phyloP scores from a whole-genome alignment of 148 eudicot genomes.

The Dianthus caryophyllus region DNA sequence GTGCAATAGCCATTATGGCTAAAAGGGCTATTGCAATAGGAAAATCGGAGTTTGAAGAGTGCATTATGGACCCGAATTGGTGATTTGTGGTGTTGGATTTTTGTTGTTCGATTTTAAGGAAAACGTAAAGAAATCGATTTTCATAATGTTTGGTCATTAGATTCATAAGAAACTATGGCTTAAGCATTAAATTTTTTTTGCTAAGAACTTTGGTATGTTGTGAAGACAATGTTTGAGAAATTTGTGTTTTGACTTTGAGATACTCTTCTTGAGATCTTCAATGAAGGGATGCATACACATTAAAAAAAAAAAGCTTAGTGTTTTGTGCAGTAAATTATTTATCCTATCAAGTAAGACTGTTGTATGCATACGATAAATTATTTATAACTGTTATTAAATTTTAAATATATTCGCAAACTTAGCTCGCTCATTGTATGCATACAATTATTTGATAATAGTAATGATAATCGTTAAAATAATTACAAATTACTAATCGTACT shows the following conservation, averaged over 20 bases:
- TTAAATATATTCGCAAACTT: too few species aligned
- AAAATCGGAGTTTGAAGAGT: constrained; percentile 40
- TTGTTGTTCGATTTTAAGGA: constrained; percentile 14
- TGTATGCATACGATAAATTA: too few species aligned
- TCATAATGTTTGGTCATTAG: constrained; percentile 17
- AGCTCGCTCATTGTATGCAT: too few species aligned
- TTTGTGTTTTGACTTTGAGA: constrained; percentile 17
- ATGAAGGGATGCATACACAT: constrained; percentile 5
- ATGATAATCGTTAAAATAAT: too few species aligned
- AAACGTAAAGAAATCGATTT: not conserved
- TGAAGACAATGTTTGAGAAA: constrained; percentile 11
- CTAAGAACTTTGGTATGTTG: not conserved
- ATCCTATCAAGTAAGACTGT: too few species aligned
- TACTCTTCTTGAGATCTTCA: constrained; percentile 25
- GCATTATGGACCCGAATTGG: constrained; percentile 22
- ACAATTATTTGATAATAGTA: too few species aligned
- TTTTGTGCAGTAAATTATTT: not conserved
- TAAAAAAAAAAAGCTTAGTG: not conserved
- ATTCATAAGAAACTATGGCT: constrained; percentile 17
- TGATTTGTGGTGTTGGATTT: constrained; percentile 3
- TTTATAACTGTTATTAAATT: too few species aligned
- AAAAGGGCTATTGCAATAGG: constrained; percentile 55
- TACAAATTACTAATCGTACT: too few species aligned
- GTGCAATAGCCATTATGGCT: constrained; percentile 50
- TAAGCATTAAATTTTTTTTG: not conserved